Percentiles rank a stretch among this genome's conserved stretches.
Evolutionary conservation across 2,329 filamentous ascomycete genomes (phyloP).

Genomic region (Daldinia eschscholtzii): DNA sequence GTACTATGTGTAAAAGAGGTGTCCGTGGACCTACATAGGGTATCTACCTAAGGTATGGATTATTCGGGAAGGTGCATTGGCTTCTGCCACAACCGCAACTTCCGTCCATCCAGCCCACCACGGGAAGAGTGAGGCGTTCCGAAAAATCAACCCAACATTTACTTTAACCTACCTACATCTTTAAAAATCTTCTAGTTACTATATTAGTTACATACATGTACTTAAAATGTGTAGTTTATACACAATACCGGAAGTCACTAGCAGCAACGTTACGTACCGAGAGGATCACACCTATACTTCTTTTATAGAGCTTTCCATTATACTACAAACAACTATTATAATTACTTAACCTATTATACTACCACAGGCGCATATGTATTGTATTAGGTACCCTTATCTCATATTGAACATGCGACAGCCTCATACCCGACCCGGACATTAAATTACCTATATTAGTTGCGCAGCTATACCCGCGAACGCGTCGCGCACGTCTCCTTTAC

Average conservation of each 20-base stretch:
- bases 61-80: constrained; percentile 28
- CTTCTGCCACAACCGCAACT: constrained; percentile 23
- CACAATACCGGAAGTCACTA: not conserved
- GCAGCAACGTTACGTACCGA: not conserved
- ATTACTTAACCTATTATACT: too few species aligned
- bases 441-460: constrained; percentile 7
- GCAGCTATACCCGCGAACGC: constrained; percentile 4
- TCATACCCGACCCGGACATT: constrained; percentile 11
- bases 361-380: too few species aligned
- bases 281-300: not conserved
- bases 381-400: too few species aligned
- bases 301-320: not conserved
- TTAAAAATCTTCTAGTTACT: not conserved
- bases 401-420: not conserved
- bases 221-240: not conserved
- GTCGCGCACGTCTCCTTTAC: constrained; percentile 1
- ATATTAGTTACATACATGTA: not conserved
- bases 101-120: constrained; percentile 11
- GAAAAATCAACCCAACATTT: constrained; percentile 29
- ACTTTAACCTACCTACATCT: not conserved
- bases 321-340: not conserved
- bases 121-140: constrained; percentile 24
- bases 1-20: not conserved
- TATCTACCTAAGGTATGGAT: constrained; percentile 9
- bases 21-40: too few species aligned